phyloP scores from a whole-genome alignment of 768 basidiomycete species.

The Boletus bicolor region DNA sequence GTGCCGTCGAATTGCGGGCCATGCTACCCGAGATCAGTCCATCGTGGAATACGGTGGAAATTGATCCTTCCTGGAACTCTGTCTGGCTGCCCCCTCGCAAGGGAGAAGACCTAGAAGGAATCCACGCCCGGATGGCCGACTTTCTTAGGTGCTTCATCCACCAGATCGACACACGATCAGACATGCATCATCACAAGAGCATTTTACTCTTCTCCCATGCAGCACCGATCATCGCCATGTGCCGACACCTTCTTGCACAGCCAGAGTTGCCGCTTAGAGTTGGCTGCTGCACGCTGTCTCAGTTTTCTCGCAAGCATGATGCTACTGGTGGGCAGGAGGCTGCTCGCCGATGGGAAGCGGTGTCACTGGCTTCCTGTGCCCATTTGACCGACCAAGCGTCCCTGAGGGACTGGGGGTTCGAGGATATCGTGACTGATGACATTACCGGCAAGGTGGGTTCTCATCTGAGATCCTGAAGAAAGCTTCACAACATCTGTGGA shows the following conservation, averaged over 20 bases:
- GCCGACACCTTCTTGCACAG: constrained; percentile 54
- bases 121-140: constrained; percentile 58
- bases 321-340: constrained; percentile 32
- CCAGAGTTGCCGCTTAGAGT: constrained; percentile 52
- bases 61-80: constrained; percentile 63
- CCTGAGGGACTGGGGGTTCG: constrained; percentile 78
- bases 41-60: constrained; percentile 56
- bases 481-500: background rate
- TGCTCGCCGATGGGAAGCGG: constrained; percentile 41
- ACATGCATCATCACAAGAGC: constrained; percentile 40
- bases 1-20: constrained; percentile 48
- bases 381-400: constrained; percentile 56
- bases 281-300: constrained; percentile 75
- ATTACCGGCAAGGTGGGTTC: constrained; percentile 55
- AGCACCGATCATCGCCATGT: constrained; percentile 68
- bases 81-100: constrained; percentile 68
- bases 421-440: constrained; percentile 53
- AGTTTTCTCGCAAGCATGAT: constrained; percentile 40
- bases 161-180: constrained; percentile 45
- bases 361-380: constrained; percentile 49
- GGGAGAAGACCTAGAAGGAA: constrained; percentile 62
- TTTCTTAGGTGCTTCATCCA: constrained; percentile 52
- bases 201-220: constrained; percentile 72
- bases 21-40: constrained; percentile 61
- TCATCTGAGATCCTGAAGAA: background rate